A percentile compares a stretch with the other conserved stretches of the same genome.
These are phyloP conservation scores for Kalmanozyma brasiliensis DNA, from an alignment of 1,284 basidiomycete genomes.

Conservation along the genomic window DNA sequence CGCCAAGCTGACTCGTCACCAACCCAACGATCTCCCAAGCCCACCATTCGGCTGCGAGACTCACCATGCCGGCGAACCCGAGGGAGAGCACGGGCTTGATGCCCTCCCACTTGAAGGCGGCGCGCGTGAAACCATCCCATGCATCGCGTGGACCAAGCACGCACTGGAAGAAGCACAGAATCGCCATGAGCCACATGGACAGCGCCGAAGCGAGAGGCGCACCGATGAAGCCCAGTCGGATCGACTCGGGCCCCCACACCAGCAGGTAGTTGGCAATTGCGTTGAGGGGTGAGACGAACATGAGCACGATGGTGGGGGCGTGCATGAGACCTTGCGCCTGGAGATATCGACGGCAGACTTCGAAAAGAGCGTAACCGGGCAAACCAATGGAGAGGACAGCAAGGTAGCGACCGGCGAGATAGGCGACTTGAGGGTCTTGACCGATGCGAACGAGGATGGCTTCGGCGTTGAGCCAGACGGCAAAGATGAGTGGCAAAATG, in stretches of 20 bases:
- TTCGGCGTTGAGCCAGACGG: slow-evolving; percentile 82
- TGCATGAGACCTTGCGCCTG: slow-evolving; percentile 77
- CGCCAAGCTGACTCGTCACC: slow-evolving; percentile 62
- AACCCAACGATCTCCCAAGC: slow-evolving; percentile 80
- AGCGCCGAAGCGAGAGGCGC: slow-evolving; percentile 90
- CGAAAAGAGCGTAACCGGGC: slow-evolving; percentile 79
- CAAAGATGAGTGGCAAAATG: slow-evolving; percentile 48
- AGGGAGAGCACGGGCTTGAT: slow-evolving; percentile 50
- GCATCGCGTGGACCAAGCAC: slow-evolving; percentile 78
- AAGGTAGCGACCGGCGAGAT: slow-evolving; percentile 78
- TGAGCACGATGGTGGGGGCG: slow-evolving; percentile 85
- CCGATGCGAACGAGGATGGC: slow-evolving; percentile 78
- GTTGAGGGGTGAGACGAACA: slow-evolving; percentile 87
- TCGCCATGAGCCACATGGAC: slow-evolving; percentile 84
- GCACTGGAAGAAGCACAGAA: slow-evolving; percentile 57
- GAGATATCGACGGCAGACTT: slow-evolving; percentile 58
- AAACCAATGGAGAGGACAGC: slow-evolving; percentile 82
- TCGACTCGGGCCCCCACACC: slow-evolving; percentile 70
- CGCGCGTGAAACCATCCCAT: slow-evolving; percentile 80
- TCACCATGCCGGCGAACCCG: slow-evolving; percentile 71
- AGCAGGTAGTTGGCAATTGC: slow-evolving; percentile 84
- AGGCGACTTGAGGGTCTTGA: slow-evolving; percentile 88
- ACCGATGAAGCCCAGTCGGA: slow-evolving; percentile 86
- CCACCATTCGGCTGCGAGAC: slow-evolving; percentile 87
- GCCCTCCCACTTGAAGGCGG: slow-evolving; percentile 53